Conservation (phyloP, 352 stramenopile genomes). For the Globisporangium lucens region DNA sequence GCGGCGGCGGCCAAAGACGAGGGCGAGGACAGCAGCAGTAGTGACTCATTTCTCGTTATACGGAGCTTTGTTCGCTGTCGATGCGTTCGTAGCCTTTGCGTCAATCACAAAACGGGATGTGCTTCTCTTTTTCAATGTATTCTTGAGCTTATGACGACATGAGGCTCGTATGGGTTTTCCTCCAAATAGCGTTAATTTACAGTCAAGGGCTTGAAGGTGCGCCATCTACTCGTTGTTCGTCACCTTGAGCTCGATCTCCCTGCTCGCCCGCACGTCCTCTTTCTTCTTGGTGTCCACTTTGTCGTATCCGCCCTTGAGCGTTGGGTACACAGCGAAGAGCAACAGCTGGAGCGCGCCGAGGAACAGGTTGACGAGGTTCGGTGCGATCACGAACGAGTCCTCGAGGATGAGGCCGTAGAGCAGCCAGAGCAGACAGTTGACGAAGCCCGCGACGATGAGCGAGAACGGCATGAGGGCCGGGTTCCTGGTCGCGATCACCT, state of each 20-base stretch:
- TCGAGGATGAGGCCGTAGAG: slow-evolving; percentile 45
- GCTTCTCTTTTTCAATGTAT: not conserved
- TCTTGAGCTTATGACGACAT: not conserved
- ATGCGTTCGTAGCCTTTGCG: not conserved
- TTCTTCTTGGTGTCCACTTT: slow-evolving; percentile 22
- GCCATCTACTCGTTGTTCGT: not conserved
- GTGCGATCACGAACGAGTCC: slow-evolving; percentile 56
- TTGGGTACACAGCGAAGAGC: slow-evolving; percentile 39
- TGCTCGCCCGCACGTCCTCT: not conserved
- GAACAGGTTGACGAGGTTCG: slow-evolving; percentile 57
- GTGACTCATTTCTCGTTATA: not conserved
- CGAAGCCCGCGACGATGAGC: slow-evolving; percentile 48
- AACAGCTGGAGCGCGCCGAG: slow-evolving; percentile 52
- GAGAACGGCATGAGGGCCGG: slow-evolving; percentile 34
- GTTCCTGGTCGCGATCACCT: slow-evolving; percentile 48
- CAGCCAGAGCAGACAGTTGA: slow-evolving; percentile 55
- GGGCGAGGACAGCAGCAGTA: slow-evolving; percentile 2
- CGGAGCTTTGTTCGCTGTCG: not conserved
- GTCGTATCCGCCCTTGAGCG: slow-evolving; percentile 22
- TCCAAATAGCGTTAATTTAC: not conserved
- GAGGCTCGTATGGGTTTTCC: not conserved
- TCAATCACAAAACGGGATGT: not conserved
- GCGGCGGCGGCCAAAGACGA: not conserved
- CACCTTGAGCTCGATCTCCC: slow-evolving; percentile 10
- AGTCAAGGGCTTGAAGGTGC: not conserved